These are phyloP conservation scores for Leccinum subgranulosum DNA, from an alignment of 768 basidiomycete genomes.

Conservation along the genomic window DNA sequence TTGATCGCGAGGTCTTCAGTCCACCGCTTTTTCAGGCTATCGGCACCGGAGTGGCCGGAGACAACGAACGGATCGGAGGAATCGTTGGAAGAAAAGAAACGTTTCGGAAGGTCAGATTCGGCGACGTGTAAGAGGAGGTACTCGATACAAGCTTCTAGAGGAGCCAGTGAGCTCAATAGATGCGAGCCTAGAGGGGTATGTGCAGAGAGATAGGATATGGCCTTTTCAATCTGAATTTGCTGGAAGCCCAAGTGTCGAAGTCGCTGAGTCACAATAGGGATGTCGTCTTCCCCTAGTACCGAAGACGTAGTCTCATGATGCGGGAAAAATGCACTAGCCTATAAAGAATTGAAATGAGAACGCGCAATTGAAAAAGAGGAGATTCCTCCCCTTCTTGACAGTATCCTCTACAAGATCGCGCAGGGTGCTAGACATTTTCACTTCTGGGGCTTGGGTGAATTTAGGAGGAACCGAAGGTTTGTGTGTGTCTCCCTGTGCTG, in stretches of 20 bases:
- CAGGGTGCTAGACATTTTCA: conserved; percentile 74
- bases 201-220: conserved; percentile 52
- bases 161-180: conserved; percentile 55
- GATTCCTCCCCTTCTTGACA: conserved; percentile 61
- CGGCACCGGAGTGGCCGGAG: conserved; percentile 57
- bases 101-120: conserved; percentile 81
- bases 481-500: conserved; percentile 17
- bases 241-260: conserved; percentile 69
- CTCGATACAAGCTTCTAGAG: conserved; percentile 78
- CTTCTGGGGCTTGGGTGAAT: conserved; percentile 60
- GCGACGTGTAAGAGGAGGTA: conserved; percentile 81
- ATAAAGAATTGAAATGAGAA: not conserved
- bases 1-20: conserved; percentile 76
- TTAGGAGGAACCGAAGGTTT: conserved; percentile 28
- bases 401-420: conserved; percentile 80
- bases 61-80: conserved; percentile 70
- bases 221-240: conserved; percentile 46
- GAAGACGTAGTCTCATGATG: conserved; percentile 33
- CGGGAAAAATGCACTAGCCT: conserved; percentile 55
- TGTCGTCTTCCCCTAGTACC: conserved; percentile 42
- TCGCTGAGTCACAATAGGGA: conserved; percentile 45
- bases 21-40: conserved; percentile 73
- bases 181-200: conserved; percentile 59
- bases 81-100: conserved; percentile 62
- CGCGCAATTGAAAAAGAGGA: not conserved